Conservation (phyloP, 1,284 basidiomycete genomes). For the Leccinum pachyderme region DNA sequence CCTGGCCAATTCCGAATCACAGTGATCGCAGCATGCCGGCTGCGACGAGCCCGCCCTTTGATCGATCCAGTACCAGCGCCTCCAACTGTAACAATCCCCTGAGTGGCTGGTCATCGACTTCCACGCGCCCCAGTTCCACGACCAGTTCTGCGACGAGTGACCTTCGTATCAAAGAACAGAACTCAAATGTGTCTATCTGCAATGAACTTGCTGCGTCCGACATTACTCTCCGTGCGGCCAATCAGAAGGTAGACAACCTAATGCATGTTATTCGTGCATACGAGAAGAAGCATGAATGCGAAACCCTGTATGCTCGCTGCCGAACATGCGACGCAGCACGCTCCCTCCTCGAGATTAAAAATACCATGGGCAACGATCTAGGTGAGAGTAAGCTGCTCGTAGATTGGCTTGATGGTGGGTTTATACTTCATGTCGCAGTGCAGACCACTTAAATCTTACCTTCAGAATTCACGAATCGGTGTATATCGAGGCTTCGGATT, state of each 20-base stretch:
- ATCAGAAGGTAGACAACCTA: neutral
- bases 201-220: neutral
- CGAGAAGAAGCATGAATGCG: neutral
- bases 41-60: slow-evolving; percentile 25
- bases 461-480: neutral
- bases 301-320: neutral
- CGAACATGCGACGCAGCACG: neutral
- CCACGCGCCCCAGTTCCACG: slow-evolving; percentile 33
- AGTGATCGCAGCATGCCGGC: slow-evolving; percentile 22
- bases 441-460: neutral
- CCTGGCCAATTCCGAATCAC: slow-evolving; percentile 34
- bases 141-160: slow-evolving; percentile 14
- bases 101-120: slow-evolving; percentile 34
- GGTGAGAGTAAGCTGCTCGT: neutral
- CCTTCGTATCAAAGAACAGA: neutral
- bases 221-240: neutral
- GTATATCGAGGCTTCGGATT: neutral
- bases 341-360: neutral
- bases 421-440: no score
- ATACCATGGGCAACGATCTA: neutral
- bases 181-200: neutral
- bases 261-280: neutral
- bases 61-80: slow-evolving; percentile 27
- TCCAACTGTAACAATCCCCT: slow-evolving; percentile 28
- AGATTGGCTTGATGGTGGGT: neutral